Percentiles rank a stretch among this genome's conserved stretches.
phyloP scores from a whole-genome alignment of 2,329 filamentous ascomycete species.

The Aschersonia sp. region DNA sequence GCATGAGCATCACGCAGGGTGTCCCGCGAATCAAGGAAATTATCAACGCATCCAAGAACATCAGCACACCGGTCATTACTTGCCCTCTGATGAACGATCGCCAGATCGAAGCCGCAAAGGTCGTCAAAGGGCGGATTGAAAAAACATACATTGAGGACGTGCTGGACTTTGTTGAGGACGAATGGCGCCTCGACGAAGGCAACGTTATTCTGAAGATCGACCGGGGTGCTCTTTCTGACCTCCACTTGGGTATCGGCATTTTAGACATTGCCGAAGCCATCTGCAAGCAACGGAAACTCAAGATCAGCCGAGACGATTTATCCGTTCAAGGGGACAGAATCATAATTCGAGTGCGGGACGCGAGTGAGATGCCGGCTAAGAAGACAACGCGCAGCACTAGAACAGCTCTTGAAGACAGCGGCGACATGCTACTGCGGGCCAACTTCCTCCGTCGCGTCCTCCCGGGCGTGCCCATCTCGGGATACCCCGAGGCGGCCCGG shows the following conservation, averaged over 20 bases:
- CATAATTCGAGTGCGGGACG: constrained; percentile 55
- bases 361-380: constrained; percentile 32
- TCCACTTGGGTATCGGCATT: constrained; percentile 67
- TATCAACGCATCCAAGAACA: constrained; percentile 91
- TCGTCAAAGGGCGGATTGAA: constrained; percentile 88
- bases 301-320: constrained; percentile 53
- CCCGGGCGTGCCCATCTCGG: constrained; percentile 74
- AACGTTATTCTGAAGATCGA: constrained; percentile 76
- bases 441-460: constrained; percentile 75
- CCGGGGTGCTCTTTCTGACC: constrained; percentile 58
- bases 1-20: constrained; percentile 99
- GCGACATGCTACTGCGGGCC: constrained; percentile 55
- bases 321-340: constrained; percentile 48
- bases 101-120: constrained; percentile 65
- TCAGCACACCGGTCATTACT: constrained; percentile 86
- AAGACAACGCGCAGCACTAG: constrained; percentile 29
- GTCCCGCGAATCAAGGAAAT: constrained; percentile 99
- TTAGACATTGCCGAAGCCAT: constrained; percentile 66
- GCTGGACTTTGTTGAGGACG: constrained; percentile 70
- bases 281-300: constrained; percentile 68
- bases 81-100: constrained; percentile 69
- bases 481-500: constrained; percentile 72
- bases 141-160: constrained; percentile 83
- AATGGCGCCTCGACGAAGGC: constrained; percentile 65
- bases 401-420: constrained; percentile 24